Evolutionary conservation across 1,284 basidiomycete genomes (phyloP).

Genomic region (Rhodotorula sp.): DNA sequence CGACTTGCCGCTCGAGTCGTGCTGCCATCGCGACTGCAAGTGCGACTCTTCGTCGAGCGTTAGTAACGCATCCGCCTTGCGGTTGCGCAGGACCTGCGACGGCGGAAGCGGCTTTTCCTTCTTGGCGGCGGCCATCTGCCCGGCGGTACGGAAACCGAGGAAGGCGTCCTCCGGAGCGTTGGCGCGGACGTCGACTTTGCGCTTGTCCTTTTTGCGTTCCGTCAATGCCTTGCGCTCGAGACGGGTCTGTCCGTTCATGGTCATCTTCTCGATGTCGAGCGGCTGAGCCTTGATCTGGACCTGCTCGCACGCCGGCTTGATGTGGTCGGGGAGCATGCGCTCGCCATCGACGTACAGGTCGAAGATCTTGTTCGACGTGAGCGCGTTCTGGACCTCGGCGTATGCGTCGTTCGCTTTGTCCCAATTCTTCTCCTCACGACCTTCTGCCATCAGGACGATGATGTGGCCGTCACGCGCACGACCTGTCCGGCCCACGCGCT

Average conservation of each 20-base stretch:
- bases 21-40: slow-evolving; percentile 29
- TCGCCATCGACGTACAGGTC: slow-evolving; percentile 90
- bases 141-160: slow-evolving; percentile 40
- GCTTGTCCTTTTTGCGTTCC: slow-evolving; percentile 33
- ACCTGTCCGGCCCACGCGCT: slow-evolving; percentile 93
- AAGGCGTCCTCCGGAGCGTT: slow-evolving; percentile 45
- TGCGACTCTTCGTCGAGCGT: slow-evolving; percentile 20
- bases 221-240: slow-evolving; percentile 33
- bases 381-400: slow-evolving; percentile 82
- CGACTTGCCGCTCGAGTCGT: slow-evolving; percentile 3
- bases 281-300: slow-evolving; percentile 60
- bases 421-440: slow-evolving; percentile 83
- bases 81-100: slow-evolving; percentile 24
- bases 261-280: slow-evolving; percentile 46
- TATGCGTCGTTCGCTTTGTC: slow-evolving; percentile 85
- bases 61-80: slow-evolving; percentile 26
- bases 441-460: slow-evolving; percentile 87
- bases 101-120: slow-evolving; percentile 23
- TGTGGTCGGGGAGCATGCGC: slow-evolving; percentile 73
- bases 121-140: slow-evolving; percentile 18
- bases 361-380: slow-evolving; percentile 76
- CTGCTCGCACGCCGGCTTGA: slow-evolving; percentile 74
- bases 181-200: slow-evolving; percentile 42
- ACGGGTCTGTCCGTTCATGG: slow-evolving; percentile 25
- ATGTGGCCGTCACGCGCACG: slow-evolving; percentile 87